These are phyloP conservation scores for Geosmithia putterillii DNA, from an alignment of 2,329 filamentous ascomycete species.

Conservation along the genomic window DNA sequence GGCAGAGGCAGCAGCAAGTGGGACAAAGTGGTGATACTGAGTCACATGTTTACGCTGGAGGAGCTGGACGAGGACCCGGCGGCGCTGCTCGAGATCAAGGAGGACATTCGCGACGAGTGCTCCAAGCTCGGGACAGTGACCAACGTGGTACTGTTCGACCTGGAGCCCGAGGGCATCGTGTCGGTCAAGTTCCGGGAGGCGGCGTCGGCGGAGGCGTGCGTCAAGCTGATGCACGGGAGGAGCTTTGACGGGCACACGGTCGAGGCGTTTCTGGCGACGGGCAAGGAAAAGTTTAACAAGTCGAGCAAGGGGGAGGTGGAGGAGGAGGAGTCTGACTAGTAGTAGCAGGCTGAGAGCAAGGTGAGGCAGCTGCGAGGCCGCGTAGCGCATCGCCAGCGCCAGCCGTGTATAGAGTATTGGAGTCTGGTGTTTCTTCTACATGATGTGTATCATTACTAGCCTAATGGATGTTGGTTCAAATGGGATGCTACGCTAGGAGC, in stretches of 20 bases:
- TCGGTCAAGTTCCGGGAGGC: slow-evolving; percentile 69
- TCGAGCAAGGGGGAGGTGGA: slow-evolving; percentile 40
- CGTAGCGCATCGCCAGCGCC: too few relatives aligned
- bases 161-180: slow-evolving; percentile 72
- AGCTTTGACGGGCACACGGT: slow-evolving; percentile 63
- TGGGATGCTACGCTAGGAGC: too few relatives aligned
- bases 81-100: slow-evolving; percentile 80
- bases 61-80: slow-evolving; percentile 78
- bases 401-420: too few relatives aligned
- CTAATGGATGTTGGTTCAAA: too few relatives aligned
- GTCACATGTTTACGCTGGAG: slow-evolving; percentile 82
- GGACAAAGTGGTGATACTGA: slow-evolving; percentile 77
- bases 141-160: slow-evolving; percentile 82
- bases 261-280: slow-evolving; percentile 57
- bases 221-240: slow-evolving; percentile 67
- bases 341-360: too few relatives aligned
- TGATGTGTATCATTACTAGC: too few relatives aligned
- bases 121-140: slow-evolving; percentile 77
- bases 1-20: slow-evolving; percentile 37
- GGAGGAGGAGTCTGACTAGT: slow-evolving; percentile 23
- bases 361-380: too few relatives aligned
- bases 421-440: too few relatives aligned
- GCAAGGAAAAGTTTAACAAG: slow-evolving; percentile 62
- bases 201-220: slow-evolving; percentile 60
- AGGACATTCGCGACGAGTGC: slow-evolving; percentile 87